Conservation (phyloP, 1,139 yeast species). For the Torulaspora pretoriensis region DNA sequence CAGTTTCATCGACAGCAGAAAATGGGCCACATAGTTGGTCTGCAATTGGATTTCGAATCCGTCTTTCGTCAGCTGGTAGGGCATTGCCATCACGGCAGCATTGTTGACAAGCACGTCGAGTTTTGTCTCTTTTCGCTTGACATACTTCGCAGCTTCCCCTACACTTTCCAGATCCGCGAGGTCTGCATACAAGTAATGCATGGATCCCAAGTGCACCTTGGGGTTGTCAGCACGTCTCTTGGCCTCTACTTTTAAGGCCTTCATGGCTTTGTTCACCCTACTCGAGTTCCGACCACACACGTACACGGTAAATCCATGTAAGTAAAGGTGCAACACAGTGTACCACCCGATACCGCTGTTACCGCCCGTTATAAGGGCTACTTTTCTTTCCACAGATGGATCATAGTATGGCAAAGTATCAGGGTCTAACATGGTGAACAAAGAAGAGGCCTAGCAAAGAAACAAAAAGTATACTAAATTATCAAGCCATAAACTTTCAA, state of each 20-base stretch:
- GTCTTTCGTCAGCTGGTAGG: slow-evolving; percentile 59
- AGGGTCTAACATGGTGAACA: slow-evolving; percentile 22
- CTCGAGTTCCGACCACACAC: slow-evolving; percentile 62
- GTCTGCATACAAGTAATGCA: slow-evolving; percentile 59
- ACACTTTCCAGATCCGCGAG: slow-evolving; percentile 57
- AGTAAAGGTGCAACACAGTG: slow-evolving; percentile 67
- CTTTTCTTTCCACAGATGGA: slow-evolving; percentile 44
- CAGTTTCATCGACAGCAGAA: slow-evolving; percentile 60
- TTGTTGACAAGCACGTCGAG: slow-evolving; percentile 68
- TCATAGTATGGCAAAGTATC: slow-evolving; percentile 37
- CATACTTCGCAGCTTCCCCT: slow-evolving; percentile 48
- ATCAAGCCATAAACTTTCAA: not conserved
- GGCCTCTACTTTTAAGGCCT: slow-evolving; percentile 54
- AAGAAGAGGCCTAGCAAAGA: not conserved
- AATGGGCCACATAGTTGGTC: slow-evolving; percentile 74
- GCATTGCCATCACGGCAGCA: slow-evolving; percentile 80
- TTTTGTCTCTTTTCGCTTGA: slow-evolving; percentile 47
- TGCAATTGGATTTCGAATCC: slow-evolving; percentile 78
- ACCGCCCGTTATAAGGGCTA: slow-evolving; percentile 75
- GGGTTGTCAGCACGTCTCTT: slow-evolving; percentile 18
- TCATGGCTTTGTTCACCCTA: slow-evolving; percentile 55
- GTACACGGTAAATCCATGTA: slow-evolving; percentile 75
- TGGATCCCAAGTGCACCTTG: slow-evolving; percentile 48
- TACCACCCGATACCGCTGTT: slow-evolving; percentile 77
- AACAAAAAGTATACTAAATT: not conserved